Evolutionary conservation across 2,329 filamentous ascomycete species (phyloP), one percentile per base, ranked within the genome.

Genomic region (Fusarium clavum): DNA sequence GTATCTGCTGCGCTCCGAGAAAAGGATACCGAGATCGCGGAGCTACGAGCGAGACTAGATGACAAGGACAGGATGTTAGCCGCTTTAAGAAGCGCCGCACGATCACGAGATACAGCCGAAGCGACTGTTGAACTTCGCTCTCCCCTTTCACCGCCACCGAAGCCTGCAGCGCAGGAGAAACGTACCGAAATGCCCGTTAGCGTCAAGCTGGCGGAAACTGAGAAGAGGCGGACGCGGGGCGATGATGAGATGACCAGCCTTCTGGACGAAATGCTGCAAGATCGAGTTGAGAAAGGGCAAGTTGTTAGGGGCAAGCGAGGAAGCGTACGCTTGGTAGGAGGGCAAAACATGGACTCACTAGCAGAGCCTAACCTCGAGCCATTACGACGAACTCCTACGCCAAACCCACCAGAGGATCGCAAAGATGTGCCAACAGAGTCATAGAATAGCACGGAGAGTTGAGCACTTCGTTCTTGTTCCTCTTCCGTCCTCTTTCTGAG

Each of bases 251-350:
- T 98, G 90, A 97, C 93, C 72, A 89, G 90, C 75, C 94, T 98
- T 83, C 87, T 98, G 27, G 95, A 98, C 75, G 94, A 97, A 81
- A 98, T 98, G 95, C 96, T 98, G 64, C 92, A 94, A 77, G 92
- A 95, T 76, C 90, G 92, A 61, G 92, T 97, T 56, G 92, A 96
- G 73, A 89, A 85, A 55, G 93, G 92, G 24, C 89, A 93, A 57
- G 82, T 93, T 24, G 84, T 93, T 30, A 89, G 92, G 74, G 86
- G 90, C 55, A 82, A 82, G 54, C 85, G 90, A 64, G 92, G 91
- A 43, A 93, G 90, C 75, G 86, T 93, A 53, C 87, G 89, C 51
- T 77, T 92, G 38, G 83, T 85, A 8, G 80, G 77, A 44, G 84
- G 84, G 46, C 79, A 81, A 44, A 85, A 84, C 75, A 69, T 77